Conservation (phyloP, 1,139 yeast genomes). For the Pichia kudriavzevii region DNA sequence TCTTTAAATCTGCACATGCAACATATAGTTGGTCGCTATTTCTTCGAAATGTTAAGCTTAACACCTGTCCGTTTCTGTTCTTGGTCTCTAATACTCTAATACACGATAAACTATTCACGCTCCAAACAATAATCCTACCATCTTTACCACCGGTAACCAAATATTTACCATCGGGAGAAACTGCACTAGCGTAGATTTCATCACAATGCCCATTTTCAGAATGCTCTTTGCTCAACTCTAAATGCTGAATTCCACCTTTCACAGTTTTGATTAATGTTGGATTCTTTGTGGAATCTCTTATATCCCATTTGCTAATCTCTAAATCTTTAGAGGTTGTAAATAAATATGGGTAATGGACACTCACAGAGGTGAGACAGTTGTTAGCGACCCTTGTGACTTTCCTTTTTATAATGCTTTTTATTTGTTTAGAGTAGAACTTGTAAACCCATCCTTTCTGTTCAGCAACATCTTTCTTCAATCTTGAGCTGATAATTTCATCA, state of each 20-base stretch:
- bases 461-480: slow-evolving; percentile 84
- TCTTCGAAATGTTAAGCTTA: slow-evolving; percentile 70
- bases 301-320: slow-evolving; percentile 73
- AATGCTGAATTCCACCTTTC: slow-evolving; percentile 51
- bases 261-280: slow-evolving; percentile 59
- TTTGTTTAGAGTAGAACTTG: slow-evolving; percentile 38
- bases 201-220: slow-evolving; percentile 61
- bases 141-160: slow-evolving; percentile 91
- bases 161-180: slow-evolving; percentile 78
- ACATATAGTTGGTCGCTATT: slow-evolving; percentile 82
- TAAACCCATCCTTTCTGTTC: slow-evolving; percentile 80
- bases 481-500: slow-evolving; percentile 69
- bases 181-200: slow-evolving; percentile 72
- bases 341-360: slow-evolving; percentile 50
- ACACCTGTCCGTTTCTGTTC: slow-evolving; percentile 61
- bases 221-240: slow-evolving; percentile 33
- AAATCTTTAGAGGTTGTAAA: slow-evolving; percentile 83
- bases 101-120: slow-evolving; percentile 67
- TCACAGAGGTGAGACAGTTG: slow-evolving; percentile 46
- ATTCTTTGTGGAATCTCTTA: slow-evolving; percentile 38
- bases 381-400: slow-evolving; percentile 48
- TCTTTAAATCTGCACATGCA: slow-evolving; percentile 86
- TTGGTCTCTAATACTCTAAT: slow-evolving; percentile 69
- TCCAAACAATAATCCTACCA: slow-evolving; percentile 76
- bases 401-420: slow-evolving; percentile 36